These are phyloP conservation scores for Monilinia laxa DNA, from an alignment of 2,329 filamentous ascomycete genomes.

Conservation along the genomic window DNA sequence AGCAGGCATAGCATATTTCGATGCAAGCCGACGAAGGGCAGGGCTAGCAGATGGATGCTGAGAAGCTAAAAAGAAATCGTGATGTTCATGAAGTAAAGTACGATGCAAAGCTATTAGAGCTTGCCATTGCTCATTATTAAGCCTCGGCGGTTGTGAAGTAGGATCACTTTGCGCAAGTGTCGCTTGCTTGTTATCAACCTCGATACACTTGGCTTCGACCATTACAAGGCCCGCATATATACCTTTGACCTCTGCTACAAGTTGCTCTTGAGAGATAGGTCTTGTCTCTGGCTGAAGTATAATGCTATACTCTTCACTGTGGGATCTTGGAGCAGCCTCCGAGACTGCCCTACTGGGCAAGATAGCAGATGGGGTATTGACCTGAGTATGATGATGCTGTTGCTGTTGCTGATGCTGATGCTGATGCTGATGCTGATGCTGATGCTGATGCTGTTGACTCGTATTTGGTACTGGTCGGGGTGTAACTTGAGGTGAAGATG, in stretches of 20 bases:
- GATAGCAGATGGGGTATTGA: background rate
- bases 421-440: slow-evolving; percentile 6
- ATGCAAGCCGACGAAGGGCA: slow-evolving; percentile 65
- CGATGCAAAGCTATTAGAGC: slow-evolving; percentile 79
- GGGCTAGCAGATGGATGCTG: slow-evolving; percentile 79
- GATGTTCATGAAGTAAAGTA: slow-evolving; percentile 77
- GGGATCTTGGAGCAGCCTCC: slow-evolving; percentile 47
- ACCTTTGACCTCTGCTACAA: slow-evolving; percentile 38
- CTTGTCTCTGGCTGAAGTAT: slow-evolving; percentile 53
- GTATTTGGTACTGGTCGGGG: slow-evolving; percentile 4
- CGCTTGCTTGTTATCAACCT: slow-evolving; percentile 68
- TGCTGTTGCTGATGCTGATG: too few relatives aligned
- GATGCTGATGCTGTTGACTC: slow-evolving; percentile 16
- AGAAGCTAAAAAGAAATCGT: slow-evolving; percentile 82
- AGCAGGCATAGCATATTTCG: slow-evolving; percentile 87
- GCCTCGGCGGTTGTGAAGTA: slow-evolving; percentile 44
- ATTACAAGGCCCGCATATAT: slow-evolving; percentile 83
- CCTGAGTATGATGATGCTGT: slow-evolving; percentile 10
- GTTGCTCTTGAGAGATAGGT: slow-evolving; percentile 36
- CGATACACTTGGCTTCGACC: slow-evolving; percentile 85
- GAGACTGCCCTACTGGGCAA: slow-evolving; percentile 10
- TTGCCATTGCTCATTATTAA: slow-evolving; percentile 75
- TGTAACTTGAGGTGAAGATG: slow-evolving; percentile 20
- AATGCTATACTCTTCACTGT: slow-evolving; percentile 54
- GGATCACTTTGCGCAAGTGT: slow-evolving; percentile 50